Base-by-base conservation (phyloP, 352 stramenopile species). In the Phytophthora tubulina region DNA sequence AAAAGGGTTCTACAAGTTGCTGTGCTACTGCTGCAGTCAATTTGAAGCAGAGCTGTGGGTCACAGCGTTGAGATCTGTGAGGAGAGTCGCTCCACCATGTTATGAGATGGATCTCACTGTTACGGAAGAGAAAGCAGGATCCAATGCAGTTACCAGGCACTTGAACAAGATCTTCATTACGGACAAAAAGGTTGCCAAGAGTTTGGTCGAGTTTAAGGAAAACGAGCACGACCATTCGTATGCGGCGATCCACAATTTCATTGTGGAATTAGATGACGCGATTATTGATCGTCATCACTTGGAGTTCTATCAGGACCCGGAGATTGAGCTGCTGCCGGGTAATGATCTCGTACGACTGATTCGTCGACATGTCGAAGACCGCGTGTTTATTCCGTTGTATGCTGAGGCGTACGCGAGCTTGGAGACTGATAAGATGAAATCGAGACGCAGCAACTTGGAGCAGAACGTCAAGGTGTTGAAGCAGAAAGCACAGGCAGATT, bases 141-240 rank as follows among this genome's bases (percentile, higher is more conserved):
- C 73, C 2, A 82, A 81, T 51, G 79, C 83, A 0, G 78, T 94
- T 27, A 83, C 79, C n/a, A 71, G 72, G 36, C 79, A 89, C 49
- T 66, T 93, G 51, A 93, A 96, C 72, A 94, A 93, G 64, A 92
- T 95, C 53, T 94, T 94, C 56, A 76, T 94, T 21, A 93, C 81
- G 6, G 87, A 95, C 57, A 58, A 66, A 36, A 41, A 79, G 11
- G 76, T 96, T 21, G 74, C 75, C 27, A 80, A 82, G n/a, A 80
- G 70, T 15, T 65, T 93, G 5, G 61, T 76, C 7, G 63, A 82
- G 14, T 92, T 92, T 36, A 93, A 90, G 49, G 72, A 67, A 10
- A 58, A 79, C 14, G 75, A 85, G 4, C 67, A 80, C 3, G 67
- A 86, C 6, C 85, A 92, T 31, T 84, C 76, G 33, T 73, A 92